A percentile compares a stretch with the other conserved stretches of the same genome.
Evolutionary conservation across 2,329 filamentous ascomycete species (phyloP).

Genomic region (Metarhizium robertsii): DNA sequence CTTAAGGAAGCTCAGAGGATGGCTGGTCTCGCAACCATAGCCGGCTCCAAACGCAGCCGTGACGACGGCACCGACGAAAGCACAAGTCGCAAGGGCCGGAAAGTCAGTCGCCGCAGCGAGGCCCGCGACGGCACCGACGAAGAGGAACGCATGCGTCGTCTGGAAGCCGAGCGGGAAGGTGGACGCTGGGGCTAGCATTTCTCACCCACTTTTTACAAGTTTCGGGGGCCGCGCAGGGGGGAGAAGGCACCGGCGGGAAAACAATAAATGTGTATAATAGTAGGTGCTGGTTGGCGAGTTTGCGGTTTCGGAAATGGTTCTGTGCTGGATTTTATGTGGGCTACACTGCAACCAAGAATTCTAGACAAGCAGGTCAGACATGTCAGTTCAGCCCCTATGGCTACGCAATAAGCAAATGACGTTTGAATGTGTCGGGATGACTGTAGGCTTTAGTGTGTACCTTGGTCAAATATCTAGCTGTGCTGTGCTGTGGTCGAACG

Average conservation of each 20-base stretch:
- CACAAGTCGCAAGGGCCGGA: conserved; percentile 25
- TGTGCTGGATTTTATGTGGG: no score
- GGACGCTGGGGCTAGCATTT: conserved; percentile 34
- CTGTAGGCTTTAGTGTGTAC: no score
- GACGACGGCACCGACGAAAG: conserved; percentile 32
- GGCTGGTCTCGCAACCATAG: conserved; percentile 39
- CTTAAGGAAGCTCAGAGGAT: conserved; percentile 61
- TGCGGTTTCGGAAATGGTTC: neutral
- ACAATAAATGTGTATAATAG: neutral
- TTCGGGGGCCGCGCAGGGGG: no score
- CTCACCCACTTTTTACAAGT: no score
- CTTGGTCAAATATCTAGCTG: no score
- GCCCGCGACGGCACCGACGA: conserved; percentile 36
- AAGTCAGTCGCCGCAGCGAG: conserved; percentile 39
- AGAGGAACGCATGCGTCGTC: conserved; percentile 43
- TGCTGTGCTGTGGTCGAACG: no score
- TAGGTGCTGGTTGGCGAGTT: neutral
- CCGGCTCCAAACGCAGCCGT: conserved; percentile 40
- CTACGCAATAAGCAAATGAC: neutral
- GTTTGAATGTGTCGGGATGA: no score
- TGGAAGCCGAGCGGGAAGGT: conserved; percentile 52
- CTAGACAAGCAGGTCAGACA: no score
- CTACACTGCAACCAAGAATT: no score
- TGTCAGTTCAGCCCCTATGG: no score
- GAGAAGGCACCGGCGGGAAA: no score